Conservation (phyloP, 306 rosid genomes). For the Acacia acuminata region DNA sequence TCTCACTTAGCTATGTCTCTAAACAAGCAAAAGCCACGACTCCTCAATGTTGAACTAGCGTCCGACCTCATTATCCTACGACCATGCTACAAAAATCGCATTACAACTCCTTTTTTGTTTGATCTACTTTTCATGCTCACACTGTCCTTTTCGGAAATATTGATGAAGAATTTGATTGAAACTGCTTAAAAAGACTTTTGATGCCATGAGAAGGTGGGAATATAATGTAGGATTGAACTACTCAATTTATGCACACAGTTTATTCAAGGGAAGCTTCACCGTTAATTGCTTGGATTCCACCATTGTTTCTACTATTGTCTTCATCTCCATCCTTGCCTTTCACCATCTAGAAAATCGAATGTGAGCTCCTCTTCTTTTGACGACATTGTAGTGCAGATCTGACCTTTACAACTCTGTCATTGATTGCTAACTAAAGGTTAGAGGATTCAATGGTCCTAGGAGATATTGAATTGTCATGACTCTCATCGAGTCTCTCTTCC, state of each 20-base stretch:
- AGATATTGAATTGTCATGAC: too few species aligned
- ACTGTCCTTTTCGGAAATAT: background rate
- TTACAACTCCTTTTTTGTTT: too few species aligned
- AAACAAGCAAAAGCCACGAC: background rate
- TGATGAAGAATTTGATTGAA: background rate
- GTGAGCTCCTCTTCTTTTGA: too few species aligned
- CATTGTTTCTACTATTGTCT: too few species aligned
- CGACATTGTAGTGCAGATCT: too few species aligned
- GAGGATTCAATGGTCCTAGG: too few species aligned
- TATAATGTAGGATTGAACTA: background rate
- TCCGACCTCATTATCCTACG: background rate
- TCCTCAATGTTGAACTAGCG: background rate
- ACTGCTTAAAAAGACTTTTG: background rate
- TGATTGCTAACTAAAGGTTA: too few species aligned
- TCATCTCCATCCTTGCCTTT: too few species aligned
- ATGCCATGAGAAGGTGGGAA: background rate
- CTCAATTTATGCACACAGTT: background rate
- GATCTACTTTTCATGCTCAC: background rate
- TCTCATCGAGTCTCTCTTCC: too few species aligned
- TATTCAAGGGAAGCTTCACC: background rate
- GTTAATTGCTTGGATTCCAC: background rate
- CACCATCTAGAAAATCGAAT: too few species aligned
- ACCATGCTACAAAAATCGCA: constrained; percentile 25
- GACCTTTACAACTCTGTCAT: too few species aligned
- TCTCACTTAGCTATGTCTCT: constrained; percentile 3